Evolutionary conservation across 2,329 filamentous ascomycete genomes (phyloP), one percentile per base, ranked within the genome.

Genomic region (Graphilbum fragrans): DNA sequence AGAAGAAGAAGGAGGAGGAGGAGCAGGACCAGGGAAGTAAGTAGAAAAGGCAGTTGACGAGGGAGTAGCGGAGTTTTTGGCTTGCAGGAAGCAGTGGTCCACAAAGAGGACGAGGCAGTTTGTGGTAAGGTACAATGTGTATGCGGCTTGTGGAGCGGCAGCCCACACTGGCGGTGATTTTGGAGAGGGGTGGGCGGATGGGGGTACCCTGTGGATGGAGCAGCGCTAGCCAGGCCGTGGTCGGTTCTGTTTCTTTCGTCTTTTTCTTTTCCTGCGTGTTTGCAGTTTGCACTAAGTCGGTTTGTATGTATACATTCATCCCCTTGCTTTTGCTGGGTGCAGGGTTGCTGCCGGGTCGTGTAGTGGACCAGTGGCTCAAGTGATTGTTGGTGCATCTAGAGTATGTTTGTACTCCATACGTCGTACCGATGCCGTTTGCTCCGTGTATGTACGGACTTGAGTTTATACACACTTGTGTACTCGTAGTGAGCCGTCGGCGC

Each of bases 91-190:
- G 22, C n/a, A n/a, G n/a, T n/a, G n/a, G n/a, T n/a, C n/a, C n/a
- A 10, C 14, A 16, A 9, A 16, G 29, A 9, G 35, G 27, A 11
- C 33, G 37, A 21, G 19, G 41, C 35, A 4, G 7, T 34, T 17
- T 34, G 32, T 32, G 9, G 29, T 32, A 32, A 16, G 31, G 36
- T 35, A 33, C 23, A 34, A n/a, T 19, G 9, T 16, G 34, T 35
- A 35, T 36, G 37, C 42, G 46, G 43, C 40, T 45, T 47, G 47
- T 43, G 41, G 47, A 45, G 45, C 43, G 39, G 43, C 32, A 42
- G 41, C 38, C 39, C 44, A 43, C 36, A 39, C 43, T 37, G 45
- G 41, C 42, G 45, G 45, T 47, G 47, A 42, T 41, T 45, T 41
- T 35, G 33, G 31, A 33, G 19, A 25, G 25, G 44, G 34, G 27